Evolutionary conservation across 345 rosid species (phyloP), one percentile per base, ranked within the genome.

Genomic region (Crucihimalaya himalaica): DNA sequence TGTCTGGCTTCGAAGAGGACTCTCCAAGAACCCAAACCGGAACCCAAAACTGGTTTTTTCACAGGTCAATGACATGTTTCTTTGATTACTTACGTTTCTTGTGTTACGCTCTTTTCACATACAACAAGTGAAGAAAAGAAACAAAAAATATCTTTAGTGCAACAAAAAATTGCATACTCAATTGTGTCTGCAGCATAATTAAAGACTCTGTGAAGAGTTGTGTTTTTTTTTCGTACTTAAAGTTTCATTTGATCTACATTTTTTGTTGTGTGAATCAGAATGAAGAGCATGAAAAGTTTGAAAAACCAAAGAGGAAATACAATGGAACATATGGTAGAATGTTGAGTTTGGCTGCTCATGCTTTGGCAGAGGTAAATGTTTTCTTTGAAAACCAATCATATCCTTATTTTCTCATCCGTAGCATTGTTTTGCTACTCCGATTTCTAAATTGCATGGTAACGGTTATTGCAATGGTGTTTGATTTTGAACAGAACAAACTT

Each of bases 291-390:
- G 81, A 66, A 45, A 85, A 50, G 63, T 45, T 31, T 46, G 75
- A 79, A 28, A 83, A 84, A 63, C 60, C 77, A n/a, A 83, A 82
- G 73, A 88, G 23, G 63, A 70, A 48, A 48, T 74, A 79, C 13
- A 81, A 66, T 52, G 91, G 86, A 72, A 63, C 81, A 21, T 92
- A 89, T 79, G 89, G 83, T 42, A 86, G 97, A 80, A 73, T 95
- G 88, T 63, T 90, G 86, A 87, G 87, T 78, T 73, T 88, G 88
- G 97, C 99, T 73, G 88, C 96, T 58, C 92, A 86, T 74, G 88
- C 96, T 46, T 83, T 92, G 64, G 88, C 87, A 29, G 91, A 95
- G 93, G 99, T 95, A 83, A 2, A 23, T 19, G 10, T 37, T n/a
- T 13, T 12, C 18, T 13, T 37, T 19, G 19, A n/a, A 46, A 20